Base-by-base conservation (phyloP, 352 stramenopile genomes). In the Globisporangium nagaii region DNA sequence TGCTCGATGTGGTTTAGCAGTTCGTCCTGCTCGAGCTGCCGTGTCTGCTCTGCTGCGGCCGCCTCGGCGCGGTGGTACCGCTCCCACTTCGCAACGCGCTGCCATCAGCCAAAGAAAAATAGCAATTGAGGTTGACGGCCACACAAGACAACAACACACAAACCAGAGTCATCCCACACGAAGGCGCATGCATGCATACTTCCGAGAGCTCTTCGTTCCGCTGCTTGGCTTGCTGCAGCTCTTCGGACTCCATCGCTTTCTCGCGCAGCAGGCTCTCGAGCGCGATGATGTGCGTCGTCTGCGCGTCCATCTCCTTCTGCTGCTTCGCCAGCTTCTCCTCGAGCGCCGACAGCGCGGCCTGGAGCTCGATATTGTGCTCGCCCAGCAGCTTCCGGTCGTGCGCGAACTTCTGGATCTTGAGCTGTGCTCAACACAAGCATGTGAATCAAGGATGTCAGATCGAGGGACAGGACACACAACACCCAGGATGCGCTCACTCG, bases 301-400 rank as follows among this genome's bases (percentile, higher is more conserved):
- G 75, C n/a, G 59, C 31, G 46, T 90, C 73, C 58, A 79, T 73
- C 11, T 90, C 79, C 4, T 53, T 54, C 55, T 89, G 62, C 40
- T 87, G 65, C 46, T 62, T 62, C 13, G 13, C 41, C 0, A 82
- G 58, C 20, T 73, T 71, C 44, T 75, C 65, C 46, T 93, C 75
- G 57, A 88, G 73, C 8, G 58, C 49, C 15, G 61, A 63, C 20
- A 88, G 57, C 35, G 72, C 50, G 24, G 86, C 66, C 36, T 90
- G 78, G 11, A 91, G 67, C 62, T 90, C 80, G 40, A 93, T 69
- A 41, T 93, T 93, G 65, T 89, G 78, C 55, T 90, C 83, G 20
- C 76, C 90, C 47, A 90, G 54, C 15, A 90, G 60, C 56, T 93
- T 93, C 1, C 79, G 74, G 32, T 93, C 78, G 30, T 88, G 77